phyloP scores from a whole-genome alignment of 768 basidiomycete species.

The Hygrocybe punicea region DNA sequence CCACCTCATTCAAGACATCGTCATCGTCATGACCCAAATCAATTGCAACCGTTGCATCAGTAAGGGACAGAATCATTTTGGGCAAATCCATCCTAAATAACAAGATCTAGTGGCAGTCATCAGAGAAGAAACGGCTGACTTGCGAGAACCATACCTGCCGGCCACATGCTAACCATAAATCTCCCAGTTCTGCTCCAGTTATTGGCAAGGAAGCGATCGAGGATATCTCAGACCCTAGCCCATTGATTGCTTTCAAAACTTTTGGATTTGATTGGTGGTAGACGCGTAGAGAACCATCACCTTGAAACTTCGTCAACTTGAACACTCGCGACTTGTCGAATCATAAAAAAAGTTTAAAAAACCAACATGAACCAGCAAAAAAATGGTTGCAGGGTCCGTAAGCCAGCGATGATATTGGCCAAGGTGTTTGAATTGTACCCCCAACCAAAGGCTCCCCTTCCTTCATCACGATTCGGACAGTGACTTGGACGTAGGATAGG shows the following conservation, averaged over 20 bases:
- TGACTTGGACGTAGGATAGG: too few relatives aligned
- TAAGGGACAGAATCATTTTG: slow-evolving; percentile 51
- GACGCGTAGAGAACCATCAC: slow-evolving; percentile 66
- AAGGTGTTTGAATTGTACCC: slow-evolving; percentile 31
- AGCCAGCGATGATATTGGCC: slow-evolving; percentile 52
- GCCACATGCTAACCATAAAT: slow-evolving; percentile 68
- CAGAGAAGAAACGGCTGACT: background rate
- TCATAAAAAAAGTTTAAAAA: background rate
- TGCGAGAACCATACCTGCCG: slow-evolving; percentile 41
- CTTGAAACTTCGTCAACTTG: slow-evolving; percentile 30
- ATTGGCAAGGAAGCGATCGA: slow-evolving; percentile 51
- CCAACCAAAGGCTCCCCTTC: too few relatives aligned
- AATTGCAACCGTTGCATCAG: slow-evolving; percentile 48
- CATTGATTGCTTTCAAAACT: slow-evolving; percentile 60
- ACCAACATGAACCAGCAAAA: slow-evolving; percentile 61
- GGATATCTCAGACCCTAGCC: slow-evolving; percentile 56
- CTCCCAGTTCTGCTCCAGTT: slow-evolving; percentile 40
- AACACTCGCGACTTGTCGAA: too few relatives aligned
- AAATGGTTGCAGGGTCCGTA: slow-evolving; percentile 48
- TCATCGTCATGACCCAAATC: slow-evolving; percentile 49
- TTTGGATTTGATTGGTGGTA: slow-evolving; percentile 59
- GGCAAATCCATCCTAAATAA: slow-evolving; percentile 44
- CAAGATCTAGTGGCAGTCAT: slow-evolving; percentile 36
- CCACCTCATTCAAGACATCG: slow-evolving; percentile 69
- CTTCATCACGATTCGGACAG: too few relatives aligned